phyloP scores from a whole-genome alignment of 2,329 filamentous ascomycete species.

The Clarireedia sp. region DNA sequence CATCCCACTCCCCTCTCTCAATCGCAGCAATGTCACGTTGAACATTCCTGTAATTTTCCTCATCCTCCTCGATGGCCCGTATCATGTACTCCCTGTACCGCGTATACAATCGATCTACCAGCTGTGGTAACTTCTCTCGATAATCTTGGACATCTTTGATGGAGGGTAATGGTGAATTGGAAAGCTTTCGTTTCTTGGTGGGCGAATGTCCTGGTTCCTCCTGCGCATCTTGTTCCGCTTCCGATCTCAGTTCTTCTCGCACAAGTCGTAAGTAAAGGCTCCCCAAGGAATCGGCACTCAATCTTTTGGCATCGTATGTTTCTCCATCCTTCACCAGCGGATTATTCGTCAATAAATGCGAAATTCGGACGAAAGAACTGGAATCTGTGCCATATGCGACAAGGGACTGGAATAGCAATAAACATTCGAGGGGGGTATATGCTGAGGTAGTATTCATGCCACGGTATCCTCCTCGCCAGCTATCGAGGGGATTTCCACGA shows the following conservation, averaged over 20 bases:
- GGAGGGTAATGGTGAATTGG: conserved; percentile 54
- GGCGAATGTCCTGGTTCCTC: conserved; percentile 43
- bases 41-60: conserved; percentile 56
- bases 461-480: conserved; percentile 46
- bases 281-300: conserved; percentile 71
- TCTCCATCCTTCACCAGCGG: conserved; percentile 61
- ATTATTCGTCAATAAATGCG: conserved; percentile 66
- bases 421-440: conserved; percentile 79
- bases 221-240: conserved; percentile 35
- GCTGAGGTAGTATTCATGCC: conserved; percentile 50
- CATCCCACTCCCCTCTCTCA: conserved; percentile 50
- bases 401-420: conserved; percentile 77
- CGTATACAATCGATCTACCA: conserved; percentile 68
- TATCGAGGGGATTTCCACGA: conserved; percentile 47
- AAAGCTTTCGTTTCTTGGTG: conserved; percentile 68
- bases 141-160: conserved; percentile 55
- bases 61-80: conserved; percentile 65
- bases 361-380: conserved; percentile 62
- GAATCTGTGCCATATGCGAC: conserved; percentile 57
- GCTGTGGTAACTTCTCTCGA: conserved; percentile 60
- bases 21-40: conserved; percentile 62
- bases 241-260: conserved; percentile 56
- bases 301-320: conserved; percentile 63
- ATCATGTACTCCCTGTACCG: conserved; percentile 64
- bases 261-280: conserved; percentile 70